Evolutionary conservation across 305 asterid species (phyloP), one percentile per base, ranked within the genome.

Genomic region (Fraxinus greggii): DNA sequence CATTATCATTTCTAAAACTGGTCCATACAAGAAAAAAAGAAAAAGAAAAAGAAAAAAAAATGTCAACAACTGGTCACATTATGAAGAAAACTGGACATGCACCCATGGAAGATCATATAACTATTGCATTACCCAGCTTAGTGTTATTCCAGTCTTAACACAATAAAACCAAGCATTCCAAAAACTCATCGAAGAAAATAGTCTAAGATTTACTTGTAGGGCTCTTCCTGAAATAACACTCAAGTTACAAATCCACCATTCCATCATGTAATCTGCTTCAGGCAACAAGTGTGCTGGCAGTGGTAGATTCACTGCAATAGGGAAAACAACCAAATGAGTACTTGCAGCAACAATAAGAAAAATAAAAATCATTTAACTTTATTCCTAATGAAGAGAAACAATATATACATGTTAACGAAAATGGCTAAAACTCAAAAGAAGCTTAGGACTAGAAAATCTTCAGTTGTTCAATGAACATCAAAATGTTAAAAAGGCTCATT

Each of bases 211-310:
- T 17, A 24, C 32, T 26, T 9, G 72, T 35, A 26, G 26, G 13
- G 23, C 82, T 31, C 74, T 69, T 78, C 78, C 32, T 77, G 69
- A 82, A 80, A 84, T 75, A 75, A 17, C 35, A 42, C 76, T 67
- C 72, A 72, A 79, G 81, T 26, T 65, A 81, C 83, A 82, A 78
- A 75, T 28, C 77, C 82, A 48, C 40, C 1, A 21, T 51, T 17
- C 78, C 72, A 78, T 75, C 69, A 33, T 38, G 15, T 21, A 72
- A 72, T 83, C 38, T 54, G 42, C 80, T 48, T 67, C 81, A 90
- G 35, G 93, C 92, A 87, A 90, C 93, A 33, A 90, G 92, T 9
- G 93, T 90, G 86, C 93, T 90, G 85, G 93, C 93, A 28, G 93
- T 90, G 77, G 93, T 90, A 5, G 93, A 90, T 35, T 90, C 93